Base-by-base conservation (phyloP, 805 yeast species). In the Lipomyces yamadae region DNA sequence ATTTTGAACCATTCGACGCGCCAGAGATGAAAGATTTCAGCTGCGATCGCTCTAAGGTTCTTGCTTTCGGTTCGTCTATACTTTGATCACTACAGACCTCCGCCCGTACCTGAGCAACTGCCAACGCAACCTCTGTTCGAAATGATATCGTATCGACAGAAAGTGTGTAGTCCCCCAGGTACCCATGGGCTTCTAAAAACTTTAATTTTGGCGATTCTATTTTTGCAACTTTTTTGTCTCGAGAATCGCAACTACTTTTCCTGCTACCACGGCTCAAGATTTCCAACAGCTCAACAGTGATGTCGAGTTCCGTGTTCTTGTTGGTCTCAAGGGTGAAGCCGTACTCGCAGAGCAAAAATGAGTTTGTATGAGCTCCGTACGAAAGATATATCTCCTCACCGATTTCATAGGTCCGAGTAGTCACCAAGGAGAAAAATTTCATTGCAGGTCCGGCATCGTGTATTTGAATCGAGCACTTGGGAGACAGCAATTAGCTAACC, bases 331-430 rank as follows among this genome's bases (percentile, higher is more conserved):
- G 76, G 48, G 82, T 81, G 79, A 94, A 94, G 0, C 98, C 98
- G 74, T 94, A 94, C 76, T 94, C 98, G 73, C 90, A 86, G 8
- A 92, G 79, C 42, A 94, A 78, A 70, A 91, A 91, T 60, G 87
- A 92, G 75, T 94, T 92, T 8, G 90, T 86, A 76, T 94, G 98
- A 0, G 97, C 87, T 0, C 98, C 98, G 75, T 94, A 94, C 61
- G 88, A 85, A 70, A 94, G 82, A 72, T 80, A 85, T 1, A 94
- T 71, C 75, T 93, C 96, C 15, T 87, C 87, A 13, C 78, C 80
- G 3, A 76, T 71, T 13, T 66, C 65, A 70, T 80, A 82, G 61
- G 75, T 59, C 71, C 73, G 68, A 70, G 78, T 73, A 0, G 83
- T 75, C 42, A n/a, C 58, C 39, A 66, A 57, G n/a, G 42, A 58